Base-by-base conservation (phyloP, 208 protist genomes). In the Leishmania guyanensis region DNA sequence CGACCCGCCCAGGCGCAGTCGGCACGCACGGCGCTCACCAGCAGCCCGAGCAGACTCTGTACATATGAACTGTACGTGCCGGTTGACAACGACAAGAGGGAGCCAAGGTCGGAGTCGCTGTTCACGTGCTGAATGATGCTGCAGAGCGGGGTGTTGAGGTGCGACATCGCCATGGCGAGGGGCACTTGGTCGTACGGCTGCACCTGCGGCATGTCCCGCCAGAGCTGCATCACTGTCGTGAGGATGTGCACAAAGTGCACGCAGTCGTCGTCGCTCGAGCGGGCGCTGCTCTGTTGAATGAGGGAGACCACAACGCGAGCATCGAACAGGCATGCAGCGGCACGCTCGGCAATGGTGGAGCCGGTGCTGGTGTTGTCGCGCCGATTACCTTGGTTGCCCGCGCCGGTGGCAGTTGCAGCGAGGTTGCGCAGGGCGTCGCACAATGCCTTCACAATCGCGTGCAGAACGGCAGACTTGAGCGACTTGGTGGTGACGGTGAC, bases 1-100 rank as follows among this genome's bases (percentile, higher is more conserved):
- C 84, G 77, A 43, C 86, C 85, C 0, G 82, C 84, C 95, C 95
- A 98, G 75, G 87, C 88, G 50, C 85, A 84, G 75, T 96, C 91
- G 39, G 91, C 48, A 10, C 82, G 85, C 58, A 95, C 89, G 43
- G 92, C 92, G 2, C 80, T 84, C n/a, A 91, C 84, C 56, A 96
- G 81, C 39, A 96, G 74, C 26, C 82, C 86, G 79, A 91, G 88
- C 22, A 93, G 80, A 46, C 85, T 80, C 82, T 96, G 94, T 46
- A 91, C 79, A 58, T 86, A 93, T 5, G 87, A 77, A 81, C 94
- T 94, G 82, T 95, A 95, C 10, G 89, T 90, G 29, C 89, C 91
- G 3, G 92, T 83, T 5, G 84, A 58, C 9, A 78, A 73, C 33
- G 90, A 91, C 6, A 91, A 50, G 71, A 87, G 58, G 78, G 75